Conservation (phyloP, 805 yeast species). For the Nakazawaea anatomiae region DNA sequence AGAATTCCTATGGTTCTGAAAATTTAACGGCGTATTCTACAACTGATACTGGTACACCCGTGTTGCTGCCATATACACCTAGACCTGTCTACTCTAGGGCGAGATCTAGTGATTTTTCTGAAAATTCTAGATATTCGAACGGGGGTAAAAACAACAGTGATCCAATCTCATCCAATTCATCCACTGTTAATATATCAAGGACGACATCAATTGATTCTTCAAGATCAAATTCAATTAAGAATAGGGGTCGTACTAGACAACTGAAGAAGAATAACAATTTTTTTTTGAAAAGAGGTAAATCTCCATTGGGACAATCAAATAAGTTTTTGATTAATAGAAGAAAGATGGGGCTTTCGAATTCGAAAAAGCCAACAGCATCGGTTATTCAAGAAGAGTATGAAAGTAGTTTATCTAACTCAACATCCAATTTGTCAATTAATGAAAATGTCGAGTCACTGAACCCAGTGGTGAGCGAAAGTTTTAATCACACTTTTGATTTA, state of each 20-base stretch:
- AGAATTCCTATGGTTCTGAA: constrained; percentile 35
- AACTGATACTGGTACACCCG: constrained; percentile 19
- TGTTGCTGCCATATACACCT: background rate
- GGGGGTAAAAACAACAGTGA: background rate
- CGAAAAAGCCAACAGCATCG: constrained; percentile 3
- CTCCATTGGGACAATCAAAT: constrained; percentile 20
- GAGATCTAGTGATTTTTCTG: constrained; percentile 25
- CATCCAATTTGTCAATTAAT: constrained; percentile 6
- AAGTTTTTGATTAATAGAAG: constrained; percentile 2
- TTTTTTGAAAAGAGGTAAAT: constrained; percentile 23
- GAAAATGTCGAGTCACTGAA: background rate
- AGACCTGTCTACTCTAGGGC: constrained; percentile 24
- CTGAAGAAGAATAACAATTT: constrained; percentile 20
- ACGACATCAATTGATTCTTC: constrained; percentile 25
- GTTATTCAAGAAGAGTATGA: constrained; percentile 11
- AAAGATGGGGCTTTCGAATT: constrained; percentile 4
- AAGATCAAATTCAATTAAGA: constrained; percentile 21
- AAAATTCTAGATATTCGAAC: constrained; percentile 15
- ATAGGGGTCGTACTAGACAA: constrained; percentile 16
- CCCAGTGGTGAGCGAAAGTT: background rate
- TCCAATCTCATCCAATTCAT: constrained; percentile 26
- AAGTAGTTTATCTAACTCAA: constrained; percentile 4
- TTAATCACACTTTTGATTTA: background rate
- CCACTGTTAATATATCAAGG: constrained; percentile 26
- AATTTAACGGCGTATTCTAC: constrained; percentile 28